These are phyloP conservation scores for Striga asiatica DNA, from an alignment of 257 asterid genomes.

Conservation along the genomic window DNA sequence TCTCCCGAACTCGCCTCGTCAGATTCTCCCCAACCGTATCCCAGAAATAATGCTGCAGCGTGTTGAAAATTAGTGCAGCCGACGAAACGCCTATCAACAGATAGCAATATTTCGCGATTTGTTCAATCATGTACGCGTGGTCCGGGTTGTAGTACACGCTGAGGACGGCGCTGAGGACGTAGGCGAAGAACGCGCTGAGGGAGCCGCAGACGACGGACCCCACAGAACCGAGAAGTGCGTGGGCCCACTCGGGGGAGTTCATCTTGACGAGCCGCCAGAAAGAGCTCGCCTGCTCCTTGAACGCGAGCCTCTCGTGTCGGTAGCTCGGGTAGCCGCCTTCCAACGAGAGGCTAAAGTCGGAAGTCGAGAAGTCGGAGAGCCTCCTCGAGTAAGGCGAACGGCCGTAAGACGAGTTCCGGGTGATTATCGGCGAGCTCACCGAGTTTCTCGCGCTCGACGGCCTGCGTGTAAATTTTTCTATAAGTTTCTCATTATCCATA, in stretches of 20 bases:
- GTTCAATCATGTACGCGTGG: constrained; percentile 56
- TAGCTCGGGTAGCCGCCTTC: constrained; percentile 60
- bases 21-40: constrained; percentile 81
- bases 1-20: constrained; percentile 74
- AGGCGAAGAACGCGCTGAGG: constrained; percentile 86
- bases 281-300: constrained; percentile 83
- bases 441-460: constrained; percentile 94
- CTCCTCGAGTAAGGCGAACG: constrained; percentile 88
- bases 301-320: constrained; percentile 68
- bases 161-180: constrained; percentile 79
- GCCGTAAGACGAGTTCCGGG: constrained; percentile 77
- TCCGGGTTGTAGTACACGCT: constrained; percentile 82
- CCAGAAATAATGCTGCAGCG: constrained; percentile 86
- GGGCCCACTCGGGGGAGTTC: constrained; percentile 90
- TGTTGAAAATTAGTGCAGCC: constrained; percentile 82
- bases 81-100: constrained; percentile 82
- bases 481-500: no score
- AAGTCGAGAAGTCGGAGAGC: constrained; percentile 81
- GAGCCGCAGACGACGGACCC: constrained; percentile 87
- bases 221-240: constrained; percentile 70
- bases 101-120: constrained; percentile 74
- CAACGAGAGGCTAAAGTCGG: constrained; percentile 71
- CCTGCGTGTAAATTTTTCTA: constrained; percentile 41
- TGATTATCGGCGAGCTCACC: constrained; percentile 76
- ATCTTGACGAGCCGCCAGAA: constrained; percentile 78